Evolutionary conservation across 202 grass and related monocot species (phyloP).

Genomic region (Sporobolus alterniflorus): DNA sequence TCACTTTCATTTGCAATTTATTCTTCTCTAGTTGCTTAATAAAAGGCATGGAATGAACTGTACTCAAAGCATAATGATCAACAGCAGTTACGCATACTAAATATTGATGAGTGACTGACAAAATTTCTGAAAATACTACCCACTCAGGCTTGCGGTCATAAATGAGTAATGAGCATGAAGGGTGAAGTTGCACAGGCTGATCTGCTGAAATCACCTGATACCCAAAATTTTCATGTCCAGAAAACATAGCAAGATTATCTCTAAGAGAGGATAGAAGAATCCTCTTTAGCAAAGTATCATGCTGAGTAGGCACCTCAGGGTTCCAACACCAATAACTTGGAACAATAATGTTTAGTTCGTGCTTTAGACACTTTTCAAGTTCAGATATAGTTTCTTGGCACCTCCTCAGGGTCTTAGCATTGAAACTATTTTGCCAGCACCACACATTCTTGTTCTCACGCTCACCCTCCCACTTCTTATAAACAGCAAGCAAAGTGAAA

Average conservation of each 20-base stretch:
- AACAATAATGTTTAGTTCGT: slow-evolving; percentile 76
- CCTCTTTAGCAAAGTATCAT: slow-evolving; percentile 74
- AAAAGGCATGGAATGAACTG: slow-evolving; percentile 49
- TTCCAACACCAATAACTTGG: slow-evolving; percentile 92
- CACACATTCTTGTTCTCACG: slow-evolving; percentile 69
- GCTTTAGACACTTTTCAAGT: slow-evolving; percentile 86
- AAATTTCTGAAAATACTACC: slow-evolving; percentile 95
- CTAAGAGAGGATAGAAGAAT: slow-evolving; percentile 79
- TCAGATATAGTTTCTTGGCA: slow-evolving; percentile 83
- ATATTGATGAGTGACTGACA: slow-evolving; percentile 80
- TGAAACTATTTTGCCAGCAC: slow-evolving; percentile 98
- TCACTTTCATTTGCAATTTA: slow-evolving; percentile 77
- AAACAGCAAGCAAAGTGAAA: slow-evolving; percentile 94
- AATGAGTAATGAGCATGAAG: slow-evolving; percentile 75
- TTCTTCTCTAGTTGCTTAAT: slow-evolving; percentile 61
- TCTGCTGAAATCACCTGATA: slow-evolving; percentile 85
- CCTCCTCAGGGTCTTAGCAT: slow-evolving; percentile 93
- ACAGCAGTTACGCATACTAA: slow-evolving; percentile 94
- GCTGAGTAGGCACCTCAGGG: slow-evolving; percentile 53
- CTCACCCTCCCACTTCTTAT: slow-evolving; percentile 90
- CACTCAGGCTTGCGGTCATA: slow-evolving; percentile 77
- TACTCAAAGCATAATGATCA: slow-evolving; percentile 61
- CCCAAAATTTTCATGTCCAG: slow-evolving; percentile 79
- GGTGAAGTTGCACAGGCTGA: slow-evolving; percentile 84
- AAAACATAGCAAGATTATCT: slow-evolving; percentile 89